These are phyloP conservation scores for Solanum boliviense DNA, from an alignment of 257 asterid genomes.

Conservation along the genomic window DNA sequence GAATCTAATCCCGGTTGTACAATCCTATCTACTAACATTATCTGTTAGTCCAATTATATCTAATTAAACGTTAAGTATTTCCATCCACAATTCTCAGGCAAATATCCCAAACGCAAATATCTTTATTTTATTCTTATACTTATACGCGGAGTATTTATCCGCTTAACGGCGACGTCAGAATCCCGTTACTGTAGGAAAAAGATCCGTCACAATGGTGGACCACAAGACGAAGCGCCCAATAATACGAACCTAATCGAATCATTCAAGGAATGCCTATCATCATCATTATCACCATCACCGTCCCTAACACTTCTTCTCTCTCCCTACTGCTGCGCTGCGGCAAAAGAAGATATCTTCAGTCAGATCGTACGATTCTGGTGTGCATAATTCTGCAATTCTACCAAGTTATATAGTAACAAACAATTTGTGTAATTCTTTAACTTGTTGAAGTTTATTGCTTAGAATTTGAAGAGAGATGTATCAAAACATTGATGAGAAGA, in stretches of 20 bases:
- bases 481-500: neutral
- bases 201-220: neutral
- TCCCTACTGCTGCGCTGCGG: neutral
- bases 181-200: neutral
- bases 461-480: neutral
- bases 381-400: slow-evolving; percentile 11
- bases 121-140: neutral
- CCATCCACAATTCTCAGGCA: neutral
- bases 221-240: neutral
- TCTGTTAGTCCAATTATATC: neutral
- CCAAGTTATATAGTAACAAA: neutral
- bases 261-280: slow-evolving; percentile 3
- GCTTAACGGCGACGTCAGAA: slow-evolving; percentile 5
- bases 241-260: neutral
- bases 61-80: neutral
- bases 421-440: neutral
- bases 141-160: neutral
- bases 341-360: slow-evolving; percentile 19
- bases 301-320: slow-evolving; percentile 21
- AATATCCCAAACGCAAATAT: neutral
- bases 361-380: slow-evolving; percentile 5
- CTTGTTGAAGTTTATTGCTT: neutral
- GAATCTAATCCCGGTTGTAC: neutral
- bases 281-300: slow-evolving; percentile 16
- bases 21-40: neutral